Percentiles rank a stretch among this genome's conserved stretches.
Evolutionary conservation across 1,284 basidiomycete genomes (phyloP).

Genomic region (Ustilago shanxiensis): DNA sequence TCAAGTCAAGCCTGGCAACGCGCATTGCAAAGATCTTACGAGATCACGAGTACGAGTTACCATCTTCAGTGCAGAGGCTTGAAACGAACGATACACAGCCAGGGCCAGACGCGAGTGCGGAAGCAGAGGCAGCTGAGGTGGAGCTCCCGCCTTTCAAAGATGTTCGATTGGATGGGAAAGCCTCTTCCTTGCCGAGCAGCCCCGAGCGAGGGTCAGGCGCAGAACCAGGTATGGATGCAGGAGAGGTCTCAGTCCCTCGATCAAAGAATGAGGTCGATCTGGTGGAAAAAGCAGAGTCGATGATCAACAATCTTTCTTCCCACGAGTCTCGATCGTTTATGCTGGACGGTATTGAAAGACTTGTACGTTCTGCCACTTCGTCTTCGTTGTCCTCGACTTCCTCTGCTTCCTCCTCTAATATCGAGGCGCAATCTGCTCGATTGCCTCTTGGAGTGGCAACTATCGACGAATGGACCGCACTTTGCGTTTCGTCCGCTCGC

Average conservation of each 20-base stretch:
- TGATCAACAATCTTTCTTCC: constrained; percentile 35
- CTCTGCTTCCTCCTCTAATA: not conserved
- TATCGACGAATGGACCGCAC: constrained; percentile 54
- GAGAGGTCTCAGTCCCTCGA: not conserved
- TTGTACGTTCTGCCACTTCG: constrained; percentile 15
- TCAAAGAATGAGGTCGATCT: constrained; percentile 6
- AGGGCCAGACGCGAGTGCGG: not conserved
- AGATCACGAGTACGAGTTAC: constrained; percentile 34
- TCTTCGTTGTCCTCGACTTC: not conserved
- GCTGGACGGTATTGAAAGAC: constrained; percentile 40
- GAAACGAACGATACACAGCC: not conserved
- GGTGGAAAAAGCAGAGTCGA: constrained; percentile 26
- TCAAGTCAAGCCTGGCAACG: constrained; percentile 42
- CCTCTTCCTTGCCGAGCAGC: not conserved
- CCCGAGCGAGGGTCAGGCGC: too few relatives aligned
- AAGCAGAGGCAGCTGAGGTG: not conserved
- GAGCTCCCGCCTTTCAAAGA: constrained; percentile 9
- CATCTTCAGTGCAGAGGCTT: not conserved
- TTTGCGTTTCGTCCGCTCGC: constrained; percentile 52
- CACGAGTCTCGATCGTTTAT: constrained; percentile 29
- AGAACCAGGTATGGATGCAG: too few relatives aligned
- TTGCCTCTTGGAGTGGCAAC: constrained; percentile 48
- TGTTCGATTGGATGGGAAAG: constrained; percentile 20
- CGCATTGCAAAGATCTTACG: constrained; percentile 39
- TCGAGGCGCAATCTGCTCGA: not conserved